A percentile compares a stretch with the other conserved stretches of the same genome.
Conservation (phyloP, 257 asterid genomes). For the Solanum acaule region DNA sequence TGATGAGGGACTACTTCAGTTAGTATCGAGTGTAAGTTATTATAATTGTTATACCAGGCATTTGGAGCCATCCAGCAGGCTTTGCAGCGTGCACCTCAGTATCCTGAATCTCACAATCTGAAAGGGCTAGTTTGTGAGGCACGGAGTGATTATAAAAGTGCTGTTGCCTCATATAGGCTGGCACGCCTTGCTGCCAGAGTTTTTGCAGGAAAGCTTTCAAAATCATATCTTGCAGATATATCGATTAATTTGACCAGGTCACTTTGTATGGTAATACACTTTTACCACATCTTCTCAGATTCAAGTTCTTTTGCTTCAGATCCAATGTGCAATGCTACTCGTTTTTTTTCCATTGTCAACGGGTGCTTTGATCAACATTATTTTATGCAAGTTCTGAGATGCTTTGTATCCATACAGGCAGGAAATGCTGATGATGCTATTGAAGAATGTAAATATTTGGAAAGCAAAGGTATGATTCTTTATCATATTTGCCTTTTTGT, state of each 20-base stretch:
- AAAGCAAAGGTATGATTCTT: constrained; percentile 54
- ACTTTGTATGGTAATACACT: constrained; percentile 59
- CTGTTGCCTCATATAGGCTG: constrained; percentile 67
- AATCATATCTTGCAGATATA: constrained; percentile 39
- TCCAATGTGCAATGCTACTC: background rate
- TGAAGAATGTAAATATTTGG: constrained; percentile 61
- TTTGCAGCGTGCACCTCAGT: constrained; percentile 74
- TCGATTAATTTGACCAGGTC: constrained; percentile 81
- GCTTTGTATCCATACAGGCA: constrained; percentile 46
- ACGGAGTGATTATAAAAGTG: constrained; percentile 69
- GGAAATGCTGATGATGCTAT: constrained; percentile 62
- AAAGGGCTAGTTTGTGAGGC: constrained; percentile 88
- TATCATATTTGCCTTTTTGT: background rate
- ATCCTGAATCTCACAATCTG: constrained; percentile 90
- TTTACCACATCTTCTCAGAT: background rate
- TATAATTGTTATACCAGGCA: constrained; percentile 39
- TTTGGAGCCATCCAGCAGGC: constrained; percentile 85
- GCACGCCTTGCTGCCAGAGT: constrained; percentile 56
- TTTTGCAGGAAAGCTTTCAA: constrained; percentile 30
- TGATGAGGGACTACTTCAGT: background rate
- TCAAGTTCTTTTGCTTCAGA: background rate
- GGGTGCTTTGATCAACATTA: background rate
- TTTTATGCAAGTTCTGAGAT: background rate
- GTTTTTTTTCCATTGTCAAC: background rate
- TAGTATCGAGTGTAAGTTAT: background rate